Base-by-base conservation (phyloP, 352 stramenopile species). In the Aphanomyces cochlioides region DNA sequence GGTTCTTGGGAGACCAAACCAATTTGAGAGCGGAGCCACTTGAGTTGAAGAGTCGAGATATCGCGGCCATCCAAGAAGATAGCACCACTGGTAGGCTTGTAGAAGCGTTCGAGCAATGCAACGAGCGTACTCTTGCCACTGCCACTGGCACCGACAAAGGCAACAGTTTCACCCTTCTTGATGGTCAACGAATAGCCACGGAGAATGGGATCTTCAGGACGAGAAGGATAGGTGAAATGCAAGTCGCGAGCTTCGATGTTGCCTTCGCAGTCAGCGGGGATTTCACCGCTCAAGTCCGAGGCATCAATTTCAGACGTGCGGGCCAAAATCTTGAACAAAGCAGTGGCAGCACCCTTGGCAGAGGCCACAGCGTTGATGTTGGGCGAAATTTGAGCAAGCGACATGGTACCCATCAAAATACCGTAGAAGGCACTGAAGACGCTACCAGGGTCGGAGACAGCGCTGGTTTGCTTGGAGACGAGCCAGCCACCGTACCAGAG, bases 31-130 rank as follows among this genome's bases (percentile, higher is more conserved):
- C 88, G 75, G 54, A 88, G 73, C 69, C 76, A 81, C 60, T 86
- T 87, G 12, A 97, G 64, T 65, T 96, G 93, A 7, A 96, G 56
- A 36, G 86, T 83, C 64, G 71, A 77, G 38, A 97, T 76, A 50
- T 95, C 77, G 37, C 76, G 75, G 15, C 88, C 91, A 68, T 97
- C 88, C 19, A 97, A 84, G 3, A 81, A 59, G 12, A 98, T 80
- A 3, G 60, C 45, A 15, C 95, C 93, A 13, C 73, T 66, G 43
- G 61, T 73, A 3, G 88, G 86, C 61, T 96, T 85, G 75, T 98
- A 98, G 61, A 98, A 98, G 7, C 92, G 74, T 61, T 96, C 78
- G 6, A 96, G 73, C 36, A 98, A 76, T 7, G 75, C 59, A 8
- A 83, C 79, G 34, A 88, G 75, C n/a, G 88, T 95, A 53, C 54